phyloP scores from a whole-genome alignment of 176 grass and related monocot species.

The Musa beccarii region DNA sequence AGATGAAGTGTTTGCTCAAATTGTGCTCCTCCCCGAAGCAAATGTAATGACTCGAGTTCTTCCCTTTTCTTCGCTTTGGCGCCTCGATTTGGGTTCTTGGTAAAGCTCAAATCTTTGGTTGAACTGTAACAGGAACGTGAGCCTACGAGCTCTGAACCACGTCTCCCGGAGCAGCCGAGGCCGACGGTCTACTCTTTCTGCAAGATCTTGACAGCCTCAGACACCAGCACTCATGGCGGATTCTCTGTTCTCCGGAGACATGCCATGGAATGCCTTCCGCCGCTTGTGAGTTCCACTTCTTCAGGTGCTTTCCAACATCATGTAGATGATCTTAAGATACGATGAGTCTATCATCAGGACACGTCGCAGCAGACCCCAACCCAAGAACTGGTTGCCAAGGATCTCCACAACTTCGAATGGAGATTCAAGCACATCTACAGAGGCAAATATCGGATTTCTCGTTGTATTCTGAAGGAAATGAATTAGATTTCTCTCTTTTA shows the following conservation, averaged over 20 bases:
- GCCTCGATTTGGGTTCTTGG: neutral
- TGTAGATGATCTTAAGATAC: neutral
- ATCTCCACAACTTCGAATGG: slow-evolving; percentile 14
- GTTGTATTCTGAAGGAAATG: no score
- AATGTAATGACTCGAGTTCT: slow-evolving; percentile 34
- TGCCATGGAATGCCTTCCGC: slow-evolving; percentile 9
- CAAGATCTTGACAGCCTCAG: slow-evolving; percentile 12
- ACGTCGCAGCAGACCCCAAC: slow-evolving; percentile 1
- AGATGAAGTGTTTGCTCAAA: slow-evolving; percentile 94
- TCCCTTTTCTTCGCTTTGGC: neutral
- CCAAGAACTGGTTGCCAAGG: slow-evolving; percentile 9
- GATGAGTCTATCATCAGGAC: neutral
- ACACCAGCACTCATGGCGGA: slow-evolving; percentile 15
- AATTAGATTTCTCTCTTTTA: neutral
- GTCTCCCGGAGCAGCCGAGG: neutral
- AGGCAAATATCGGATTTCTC: neutral
- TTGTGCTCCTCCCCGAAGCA: slow-evolving; percentile 63
- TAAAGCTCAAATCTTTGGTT: neutral
- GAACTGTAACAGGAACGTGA: neutral
- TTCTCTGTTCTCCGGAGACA: slow-evolving; percentile 8
- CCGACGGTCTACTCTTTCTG: slow-evolving; percentile 8
- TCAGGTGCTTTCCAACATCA: neutral
- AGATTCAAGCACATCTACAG: slow-evolving; percentile 16
- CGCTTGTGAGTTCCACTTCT: slow-evolving; percentile 7
- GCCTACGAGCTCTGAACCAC: neutral